Percentiles rank a stretch among this genome's conserved stretches.
phyloP scores from a whole-genome alignment of 176 grass and related monocot genomes.

The Zoysia pacifica region DNA sequence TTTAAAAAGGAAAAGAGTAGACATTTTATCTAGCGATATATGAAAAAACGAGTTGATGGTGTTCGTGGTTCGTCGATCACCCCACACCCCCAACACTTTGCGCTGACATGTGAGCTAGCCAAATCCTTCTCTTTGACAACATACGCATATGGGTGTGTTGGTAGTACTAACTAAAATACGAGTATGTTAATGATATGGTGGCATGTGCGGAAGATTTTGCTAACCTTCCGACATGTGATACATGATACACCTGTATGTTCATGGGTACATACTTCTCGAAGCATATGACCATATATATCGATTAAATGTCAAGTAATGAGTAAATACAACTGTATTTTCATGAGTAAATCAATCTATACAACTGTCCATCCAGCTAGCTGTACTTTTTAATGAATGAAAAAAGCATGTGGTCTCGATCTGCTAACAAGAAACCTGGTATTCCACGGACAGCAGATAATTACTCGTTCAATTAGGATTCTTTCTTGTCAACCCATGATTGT shows the following conservation, averaged over 20 bases:
- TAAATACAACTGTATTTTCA: conserved; percentile 25
- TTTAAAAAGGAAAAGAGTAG: too few relatives aligned
- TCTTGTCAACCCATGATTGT: neutral
- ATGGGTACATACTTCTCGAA: conserved; percentile 38
- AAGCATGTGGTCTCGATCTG: neutral
- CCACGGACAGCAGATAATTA: neutral
- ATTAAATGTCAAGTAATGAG: conserved; percentile 45
- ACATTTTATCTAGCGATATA: too few relatives aligned
- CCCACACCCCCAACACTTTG: too few relatives aligned
- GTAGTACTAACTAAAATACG: conserved; percentile 14
- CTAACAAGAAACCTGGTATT: neutral
- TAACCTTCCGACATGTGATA: conserved; percentile 45
- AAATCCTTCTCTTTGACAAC: too few relatives aligned
- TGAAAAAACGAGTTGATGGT: too few relatives aligned
- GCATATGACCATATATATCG: conserved; percentile 33
- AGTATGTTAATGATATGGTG: conserved; percentile 35
- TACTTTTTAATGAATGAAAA: neutral
- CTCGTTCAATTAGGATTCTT: neutral
- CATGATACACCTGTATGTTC: conserved; percentile 24
- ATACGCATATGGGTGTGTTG: too few relatives aligned
- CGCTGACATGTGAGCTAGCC: too few relatives aligned
- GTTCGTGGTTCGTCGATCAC: too few relatives aligned
- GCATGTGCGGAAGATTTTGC: conserved; percentile 52
- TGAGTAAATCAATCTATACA: conserved; percentile 3
- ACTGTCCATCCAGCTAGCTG: conserved; percentile 22